phyloP scores from a whole-genome alignment of 164 flowering plant species.

The Sedum album region DNA sequence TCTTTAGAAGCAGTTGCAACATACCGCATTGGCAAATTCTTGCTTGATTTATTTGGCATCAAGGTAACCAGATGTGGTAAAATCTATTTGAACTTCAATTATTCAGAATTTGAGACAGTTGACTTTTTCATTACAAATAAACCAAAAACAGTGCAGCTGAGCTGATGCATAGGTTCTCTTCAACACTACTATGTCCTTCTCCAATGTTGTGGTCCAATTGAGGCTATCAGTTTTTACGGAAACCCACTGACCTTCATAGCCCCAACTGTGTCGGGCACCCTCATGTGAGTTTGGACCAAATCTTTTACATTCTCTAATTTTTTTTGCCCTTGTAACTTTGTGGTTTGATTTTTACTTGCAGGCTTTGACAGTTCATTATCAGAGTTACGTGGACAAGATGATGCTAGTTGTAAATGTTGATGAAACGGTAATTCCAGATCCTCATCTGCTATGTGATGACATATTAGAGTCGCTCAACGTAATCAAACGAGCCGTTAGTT shows the following conservation, averaged over 20 bases:
- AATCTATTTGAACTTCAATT: not conserved
- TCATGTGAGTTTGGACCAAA: not conserved
- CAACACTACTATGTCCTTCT: not conserved
- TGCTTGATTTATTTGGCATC: conserved; percentile 8
- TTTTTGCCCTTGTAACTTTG: not conserved
- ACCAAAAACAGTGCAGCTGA: not conserved
- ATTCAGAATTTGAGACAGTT: not conserved
- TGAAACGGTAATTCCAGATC: conserved; percentile 43
- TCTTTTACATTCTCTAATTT: too few relatives aligned
- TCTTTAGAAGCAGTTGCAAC: conserved; percentile 12
- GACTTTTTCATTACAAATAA: too few relatives aligned
- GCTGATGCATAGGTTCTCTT: not conserved
- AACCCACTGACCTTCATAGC: not conserved
- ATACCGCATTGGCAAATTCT: not conserved
- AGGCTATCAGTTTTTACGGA: not conserved
- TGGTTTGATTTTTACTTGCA: conserved; percentile 15
- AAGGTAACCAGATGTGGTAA: not conserved
- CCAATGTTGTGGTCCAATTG: too few relatives aligned
- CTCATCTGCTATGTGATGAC: too few relatives aligned
- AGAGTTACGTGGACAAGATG: conserved; percentile 58
- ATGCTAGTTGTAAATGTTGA: conserved; percentile 39
- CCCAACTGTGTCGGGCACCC: not conserved
- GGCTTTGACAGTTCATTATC: conserved; percentile 54
- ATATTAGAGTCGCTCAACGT: too few relatives aligned
- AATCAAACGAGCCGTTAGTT: too few relatives aligned